Base-by-base conservation (phyloP, 2,329 filamentous ascomycete species). In the Pestalotiopsis sp. region DNA sequence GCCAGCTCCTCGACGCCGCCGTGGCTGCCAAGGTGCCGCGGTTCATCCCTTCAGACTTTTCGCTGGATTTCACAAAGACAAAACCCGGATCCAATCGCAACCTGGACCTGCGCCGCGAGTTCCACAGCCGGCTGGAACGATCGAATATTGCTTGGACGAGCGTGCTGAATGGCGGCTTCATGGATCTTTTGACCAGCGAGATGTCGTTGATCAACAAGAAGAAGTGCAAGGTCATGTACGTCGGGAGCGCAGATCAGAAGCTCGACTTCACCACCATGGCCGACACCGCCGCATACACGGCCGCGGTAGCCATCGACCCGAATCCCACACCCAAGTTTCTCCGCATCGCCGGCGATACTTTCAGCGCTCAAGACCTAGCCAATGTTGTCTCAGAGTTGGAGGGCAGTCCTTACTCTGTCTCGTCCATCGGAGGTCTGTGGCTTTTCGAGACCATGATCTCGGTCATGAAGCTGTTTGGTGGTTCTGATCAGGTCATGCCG, bases 1-100 rank as follows among this genome's bases (percentile, higher is more conserved):
- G 57, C 13, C 27, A 27, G 31, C 66, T 67, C 17, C 66, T 65
- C 27, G 69, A 72, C 52, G 68, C 68, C 4, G 20, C 69, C 14
- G 60, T 70, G 12, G 66, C 71, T 23, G 56, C 67, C 23, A 45
- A 58, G 25, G 66, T 67, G 17, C 56, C 71, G 56, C 49, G 70
- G 1, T 69, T 72, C 38, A 65, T 57, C 61, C 67, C 71, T 31
- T 69, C 69, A 5, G 67, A 71, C 40, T 69, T 69, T 31, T 62
- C 71, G 11, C 70, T 72, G 36, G 71, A 72, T 62, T 72, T 72
- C 66, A 72, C 71, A 31, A 70, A 70, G 68, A 71, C 70, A n/a
- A 11, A 23, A 27, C 68, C 68, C 17, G 71, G 71, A 17, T 67
- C 71, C 1, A 72, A 72, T 41, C 71, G 71, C 20, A 72, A 72